Evolutionary conservation across 2,329 filamentous ascomycete species (phyloP).

Genomic region (Tolypocladium pustulatum): DNA sequence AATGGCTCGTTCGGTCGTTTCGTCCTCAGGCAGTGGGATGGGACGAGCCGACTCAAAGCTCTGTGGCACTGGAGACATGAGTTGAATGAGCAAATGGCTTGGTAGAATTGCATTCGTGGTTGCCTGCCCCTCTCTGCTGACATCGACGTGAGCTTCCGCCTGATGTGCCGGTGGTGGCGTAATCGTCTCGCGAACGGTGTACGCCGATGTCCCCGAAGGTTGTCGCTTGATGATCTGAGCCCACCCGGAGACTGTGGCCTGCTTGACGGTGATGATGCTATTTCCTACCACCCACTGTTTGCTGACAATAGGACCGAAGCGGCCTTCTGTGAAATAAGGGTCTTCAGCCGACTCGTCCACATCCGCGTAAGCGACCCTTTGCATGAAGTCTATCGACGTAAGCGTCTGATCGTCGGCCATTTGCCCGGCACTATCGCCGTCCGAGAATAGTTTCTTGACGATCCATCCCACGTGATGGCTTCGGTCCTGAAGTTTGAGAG

Average conservation of each 20-base stretch:
- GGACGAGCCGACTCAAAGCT: conserved; percentile 51
- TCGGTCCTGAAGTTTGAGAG: conserved; percentile 74
- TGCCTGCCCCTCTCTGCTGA: conserved; percentile 37
- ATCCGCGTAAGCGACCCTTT: conserved; percentile 76
- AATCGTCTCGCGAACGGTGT: conserved; percentile 49
- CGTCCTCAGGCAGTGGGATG: conserved; percentile 62
- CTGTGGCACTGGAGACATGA: conserved; percentile 54
- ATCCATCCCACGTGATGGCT: conserved; percentile 84
- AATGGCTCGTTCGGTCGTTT: conserved; percentile 63
- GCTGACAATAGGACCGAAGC: conserved; percentile 55
- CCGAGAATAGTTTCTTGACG: conserved; percentile 72
- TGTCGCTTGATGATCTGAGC: conserved; percentile 63
- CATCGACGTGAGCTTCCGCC: conserved; percentile 34
- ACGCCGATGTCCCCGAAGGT: conserved; percentile 55
- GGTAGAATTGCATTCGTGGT: conserved; percentile 56
- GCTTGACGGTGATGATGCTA: conserved; percentile 64
- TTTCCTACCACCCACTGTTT: conserved; percentile 65
- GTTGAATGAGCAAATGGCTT: conserved; percentile 61
- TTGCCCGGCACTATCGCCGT: conserved; percentile 58
- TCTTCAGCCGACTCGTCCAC: conserved; percentile 65
- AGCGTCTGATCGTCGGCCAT: conserved; percentile 84
- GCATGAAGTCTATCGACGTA: conserved; percentile 92
- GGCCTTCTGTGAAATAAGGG: conserved; percentile 51
- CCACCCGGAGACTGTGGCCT: conserved; percentile 54
- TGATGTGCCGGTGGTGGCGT: conserved; percentile 48